Evolutionary conservation across 1,139 yeast genomes (phyloP).

Genomic region (Kluyveromyces sp.): DNA sequence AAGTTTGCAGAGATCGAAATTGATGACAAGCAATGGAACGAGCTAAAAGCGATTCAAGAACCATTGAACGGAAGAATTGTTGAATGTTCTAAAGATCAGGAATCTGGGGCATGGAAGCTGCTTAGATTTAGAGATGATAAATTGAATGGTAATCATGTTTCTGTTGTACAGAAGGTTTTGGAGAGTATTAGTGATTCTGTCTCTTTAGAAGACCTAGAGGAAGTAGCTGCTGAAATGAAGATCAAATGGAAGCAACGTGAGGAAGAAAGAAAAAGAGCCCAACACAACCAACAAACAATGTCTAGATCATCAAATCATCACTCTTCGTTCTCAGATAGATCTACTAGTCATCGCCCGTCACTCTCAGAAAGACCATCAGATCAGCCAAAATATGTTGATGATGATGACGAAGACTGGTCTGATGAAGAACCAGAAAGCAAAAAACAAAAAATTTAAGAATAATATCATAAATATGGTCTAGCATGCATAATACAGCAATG

Average conservation of each 20-base stretch:
- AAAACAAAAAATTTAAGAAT: conserved; percentile 5
- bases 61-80: conserved; percentile 89
- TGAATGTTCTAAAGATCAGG: conserved; percentile 57
- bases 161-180: conserved; percentile 73
- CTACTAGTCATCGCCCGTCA: not conserved
- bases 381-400: conserved; percentile 28
- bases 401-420: conserved; percentile 27
- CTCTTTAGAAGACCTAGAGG: conserved; percentile 61
- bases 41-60: conserved; percentile 57
- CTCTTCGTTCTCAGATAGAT: not conserved
- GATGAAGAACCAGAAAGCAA: conserved; percentile 15
- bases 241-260: conserved; percentile 43
- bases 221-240: conserved; percentile 39
- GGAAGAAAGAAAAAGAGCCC: conserved; percentile 16
- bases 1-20: conserved; percentile 59
- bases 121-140: conserved; percentile 91
- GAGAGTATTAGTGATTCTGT: conserved; percentile 85
- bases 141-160: conserved; percentile 72
- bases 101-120: conserved; percentile 65
- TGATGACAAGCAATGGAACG: conserved; percentile 74
- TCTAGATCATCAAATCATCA: conserved; percentile 3
- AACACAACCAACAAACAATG: not conserved
- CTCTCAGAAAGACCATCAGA: conserved; percentile 5
- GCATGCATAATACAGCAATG: not conserved
- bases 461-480: not conserved